Evolutionary conservation across 169 alveolate species (phyloP).

Genomic region (Eimeria maxima): DNA sequence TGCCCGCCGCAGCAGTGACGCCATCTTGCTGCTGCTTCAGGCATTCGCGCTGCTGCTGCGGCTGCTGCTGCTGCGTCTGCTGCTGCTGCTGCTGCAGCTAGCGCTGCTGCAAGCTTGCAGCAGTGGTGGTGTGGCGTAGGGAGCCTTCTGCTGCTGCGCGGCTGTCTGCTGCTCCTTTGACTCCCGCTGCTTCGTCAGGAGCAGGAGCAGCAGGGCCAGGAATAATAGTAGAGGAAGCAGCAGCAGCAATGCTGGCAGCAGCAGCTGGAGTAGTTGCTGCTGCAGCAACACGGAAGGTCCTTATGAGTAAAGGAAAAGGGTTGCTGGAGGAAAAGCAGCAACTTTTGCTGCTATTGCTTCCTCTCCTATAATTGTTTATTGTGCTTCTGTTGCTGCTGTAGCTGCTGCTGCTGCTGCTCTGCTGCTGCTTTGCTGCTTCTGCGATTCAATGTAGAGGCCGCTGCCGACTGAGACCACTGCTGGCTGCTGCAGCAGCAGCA

Average conservation of each 20-base stretch:
- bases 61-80: not conserved
- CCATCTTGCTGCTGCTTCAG: not conserved
- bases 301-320: not conserved
- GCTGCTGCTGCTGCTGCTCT: slow-evolving; percentile 24
- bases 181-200: not conserved
- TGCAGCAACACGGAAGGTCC: not conserved
- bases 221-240: not conserved
- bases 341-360: not conserved
- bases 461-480: slow-evolving; percentile 44
- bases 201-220: not conserved
- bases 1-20: slow-evolving; percentile 12
- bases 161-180: not conserved
- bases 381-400: not conserved
- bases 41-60: not conserved
- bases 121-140: not conserved
- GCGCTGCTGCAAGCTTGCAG: not conserved
- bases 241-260: not conserved
- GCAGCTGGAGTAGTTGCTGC: not conserved
- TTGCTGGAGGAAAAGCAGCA: not conserved
- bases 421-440: slow-evolving; percentile 20
- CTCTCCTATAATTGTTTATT: not conserved
- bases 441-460: slow-evolving; percentile 13
- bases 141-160: not conserved
- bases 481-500: slow-evolving; percentile 25
- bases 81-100: not conserved